Conservation (phyloP, 495 filamentous ascomycete species). For the Aspergillus hancockii region DNA sequence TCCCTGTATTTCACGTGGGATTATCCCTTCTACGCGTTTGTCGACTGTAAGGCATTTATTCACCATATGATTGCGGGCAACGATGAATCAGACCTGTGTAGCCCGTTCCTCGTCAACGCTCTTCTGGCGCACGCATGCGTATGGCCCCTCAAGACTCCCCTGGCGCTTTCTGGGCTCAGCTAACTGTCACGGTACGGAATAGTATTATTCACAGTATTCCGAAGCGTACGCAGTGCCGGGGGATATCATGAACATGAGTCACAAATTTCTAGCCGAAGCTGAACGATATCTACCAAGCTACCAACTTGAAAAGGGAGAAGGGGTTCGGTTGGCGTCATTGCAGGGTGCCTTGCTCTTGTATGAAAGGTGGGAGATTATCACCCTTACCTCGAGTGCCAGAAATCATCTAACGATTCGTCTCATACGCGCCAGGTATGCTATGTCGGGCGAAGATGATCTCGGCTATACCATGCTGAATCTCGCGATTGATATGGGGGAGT, state of each 20-base stretch:
- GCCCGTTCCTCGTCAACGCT: constrained; percentile 47
- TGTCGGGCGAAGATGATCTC: constrained; percentile 27
- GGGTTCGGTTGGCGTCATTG: constrained; percentile 26
- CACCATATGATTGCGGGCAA: constrained; percentile 33
- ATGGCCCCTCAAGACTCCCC: constrained; percentile 2
- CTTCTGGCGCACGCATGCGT: constrained; percentile 43
- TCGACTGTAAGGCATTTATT: constrained; percentile 39
- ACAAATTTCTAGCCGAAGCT: constrained; percentile 33
- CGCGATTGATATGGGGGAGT: constrained; percentile 31
- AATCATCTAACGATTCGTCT: not conserved
- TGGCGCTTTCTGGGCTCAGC: not conserved
- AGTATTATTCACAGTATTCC: constrained; percentile 35
- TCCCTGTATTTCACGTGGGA: constrained; percentile 51
- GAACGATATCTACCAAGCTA: constrained; percentile 25
- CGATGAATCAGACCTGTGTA: constrained; percentile 38
- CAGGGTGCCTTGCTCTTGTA: constrained; percentile 35
- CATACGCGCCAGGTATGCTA: constrained; percentile 26
- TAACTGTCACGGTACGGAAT: not conserved
- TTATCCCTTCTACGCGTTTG: constrained; percentile 40
- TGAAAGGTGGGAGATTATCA: constrained; percentile 25
- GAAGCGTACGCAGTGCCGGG: constrained; percentile 30
- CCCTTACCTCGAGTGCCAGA: not conserved
- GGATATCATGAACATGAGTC: constrained; percentile 31
- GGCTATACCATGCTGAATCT: constrained; percentile 35
- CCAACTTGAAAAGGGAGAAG: constrained; percentile 21